These are phyloP conservation scores for Pezicula radicicola DNA, from an alignment of 2,329 filamentous ascomycete species.

Conservation along the genomic window DNA sequence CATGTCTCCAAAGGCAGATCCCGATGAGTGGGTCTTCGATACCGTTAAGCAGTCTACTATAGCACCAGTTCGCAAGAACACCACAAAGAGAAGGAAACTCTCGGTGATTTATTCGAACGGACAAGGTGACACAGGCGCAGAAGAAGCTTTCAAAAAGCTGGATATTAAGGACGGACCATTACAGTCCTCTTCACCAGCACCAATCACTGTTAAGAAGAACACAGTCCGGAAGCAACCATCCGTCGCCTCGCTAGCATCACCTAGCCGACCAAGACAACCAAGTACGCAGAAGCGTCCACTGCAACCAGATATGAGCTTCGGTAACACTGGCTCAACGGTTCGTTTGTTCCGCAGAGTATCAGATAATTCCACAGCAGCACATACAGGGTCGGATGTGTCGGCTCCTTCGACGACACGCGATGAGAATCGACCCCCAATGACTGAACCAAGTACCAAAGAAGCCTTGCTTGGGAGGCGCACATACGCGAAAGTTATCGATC, in stretches of 20 bases:
- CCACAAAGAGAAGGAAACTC: conserved; percentile 50
- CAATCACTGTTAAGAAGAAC: conserved; percentile 56
- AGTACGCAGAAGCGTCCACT: conserved; percentile 65
- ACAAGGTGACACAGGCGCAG: conserved; percentile 31
- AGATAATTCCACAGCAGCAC: conserved; percentile 47
- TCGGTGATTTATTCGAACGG: conserved; percentile 50
- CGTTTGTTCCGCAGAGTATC: conserved; percentile 89
- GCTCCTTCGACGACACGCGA: conserved; percentile 34
- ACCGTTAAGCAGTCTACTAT: conserved; percentile 75
- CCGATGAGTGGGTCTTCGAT: conserved; percentile 94
- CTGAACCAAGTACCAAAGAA: conserved; percentile 71
- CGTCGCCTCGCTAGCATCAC: conserved; percentile 23
- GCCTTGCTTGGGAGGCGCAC: conserved; percentile 76
- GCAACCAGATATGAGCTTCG: conserved; percentile 87
- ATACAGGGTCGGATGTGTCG: conserved; percentile 19
- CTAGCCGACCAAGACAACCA: conserved; percentile 23
- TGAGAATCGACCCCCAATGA: conserved; percentile 61
- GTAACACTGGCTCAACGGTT: conserved; percentile 88
- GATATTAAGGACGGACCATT: conserved; percentile 60
- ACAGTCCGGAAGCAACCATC: conserved; percentile 45
- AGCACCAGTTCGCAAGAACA: conserved; percentile 49
- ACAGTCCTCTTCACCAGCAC: conserved; percentile 50
- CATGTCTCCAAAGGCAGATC: conserved; percentile 62
- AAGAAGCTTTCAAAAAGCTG: conserved; percentile 58
- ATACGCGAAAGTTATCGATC: conserved; percentile 79